Evolutionary conservation across 805 yeast genomes (phyloP), one percentile per base, ranked within the genome.

Genomic region (Kodamaea nitidulidarum): DNA sequence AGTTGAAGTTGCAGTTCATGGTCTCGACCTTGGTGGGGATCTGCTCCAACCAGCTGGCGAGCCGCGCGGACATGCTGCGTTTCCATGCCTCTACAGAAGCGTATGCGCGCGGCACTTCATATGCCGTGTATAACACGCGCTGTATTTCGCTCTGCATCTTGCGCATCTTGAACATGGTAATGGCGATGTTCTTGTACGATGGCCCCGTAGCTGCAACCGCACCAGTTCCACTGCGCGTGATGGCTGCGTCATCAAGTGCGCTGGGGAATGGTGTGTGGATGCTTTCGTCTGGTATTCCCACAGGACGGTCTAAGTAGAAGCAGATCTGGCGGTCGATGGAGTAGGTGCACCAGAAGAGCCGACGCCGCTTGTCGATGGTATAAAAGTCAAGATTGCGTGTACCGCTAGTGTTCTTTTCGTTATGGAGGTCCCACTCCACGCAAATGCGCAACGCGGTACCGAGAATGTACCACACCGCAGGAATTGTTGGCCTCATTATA

Each of bases 401-500:
- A 21, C 39, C 33, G 12, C 49, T 38, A n/a, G 52, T 42, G 36
- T 35, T 40, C 11, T 32, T 49, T 51, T 88, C 96, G 26, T 79
- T 77, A 58, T 88, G 96, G 6, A 88, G 65, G 1, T 95, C 96
- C 43, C 88, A 59, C 58, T 88, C 96, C 20, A 88, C 86, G 49
- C 91, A 80, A 36, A 86, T 60, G 44, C 96, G 70, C 36, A 87
- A 60, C 0, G 91, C 88, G 1, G 86, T 76, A 0, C 96, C 96
- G 46, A 86, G 63, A 3, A 84, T 78, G 55, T 86, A 86, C 97
- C 97, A 88, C n/a, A 86, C 87, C 3, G 95, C 93, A 0, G 96
- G 95, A 10, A 77, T 76, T 1, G 91, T 81, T 0, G 96, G 96
- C 41, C 95, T 71, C 95, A 88, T 87, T 24, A 83, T 70, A 1